phyloP scores from a whole-genome alignment of 495 filamentous ascomycete genomes.

The Podospora appendiculata region DNA sequence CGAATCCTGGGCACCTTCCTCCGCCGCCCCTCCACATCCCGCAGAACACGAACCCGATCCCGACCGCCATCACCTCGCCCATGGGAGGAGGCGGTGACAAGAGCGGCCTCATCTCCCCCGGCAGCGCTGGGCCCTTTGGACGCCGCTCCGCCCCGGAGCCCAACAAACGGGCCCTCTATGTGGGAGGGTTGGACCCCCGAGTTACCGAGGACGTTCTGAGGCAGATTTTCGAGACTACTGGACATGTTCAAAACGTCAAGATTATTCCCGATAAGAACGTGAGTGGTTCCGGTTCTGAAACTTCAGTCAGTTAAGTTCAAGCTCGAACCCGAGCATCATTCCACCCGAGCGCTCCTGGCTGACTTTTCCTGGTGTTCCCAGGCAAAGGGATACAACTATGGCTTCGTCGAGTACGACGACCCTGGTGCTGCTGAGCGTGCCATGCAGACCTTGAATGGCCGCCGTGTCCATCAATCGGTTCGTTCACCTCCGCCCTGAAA shows the following conservation, averaged over 20 bases:
- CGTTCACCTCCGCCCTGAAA: slow-evolving; percentile 19
- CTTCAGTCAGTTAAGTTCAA: slow-evolving; percentile 1
- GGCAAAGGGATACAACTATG: slow-evolving; percentile 97
- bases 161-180: slow-evolving; percentile 96
- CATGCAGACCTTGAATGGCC: slow-evolving; percentile 93
- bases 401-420: slow-evolving; percentile 98
- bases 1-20: slow-evolving; percentile 79
- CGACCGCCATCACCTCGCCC: slow-evolving; percentile 84
- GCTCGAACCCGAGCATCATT: neutral
- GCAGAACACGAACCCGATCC: slow-evolving; percentile 94
- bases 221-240: slow-evolving; percentile 98
- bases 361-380: slow-evolving; percentile 21
- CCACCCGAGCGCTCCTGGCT: neutral
- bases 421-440: slow-evolving; percentile 92
- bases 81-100: slow-evolving; percentile 58
- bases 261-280: slow-evolving; percentile 99
- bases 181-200: slow-evolving; percentile 88
- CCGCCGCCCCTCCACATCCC: slow-evolving; percentile 91
- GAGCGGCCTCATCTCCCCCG: slow-evolving; percentile 70
- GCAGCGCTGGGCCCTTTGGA: slow-evolving; percentile 69
- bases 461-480: slow-evolving; percentile 91
- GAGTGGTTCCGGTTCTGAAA: slow-evolving; percentile 27
- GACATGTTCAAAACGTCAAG: slow-evolving; percentile 97
- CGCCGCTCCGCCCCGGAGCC: slow-evolving; percentile 94
- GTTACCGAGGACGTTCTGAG: slow-evolving; percentile 95